phyloP scores from a whole-genome alignment of 768 basidiomycete genomes.

The Scleroderma citrinum region DNA sequence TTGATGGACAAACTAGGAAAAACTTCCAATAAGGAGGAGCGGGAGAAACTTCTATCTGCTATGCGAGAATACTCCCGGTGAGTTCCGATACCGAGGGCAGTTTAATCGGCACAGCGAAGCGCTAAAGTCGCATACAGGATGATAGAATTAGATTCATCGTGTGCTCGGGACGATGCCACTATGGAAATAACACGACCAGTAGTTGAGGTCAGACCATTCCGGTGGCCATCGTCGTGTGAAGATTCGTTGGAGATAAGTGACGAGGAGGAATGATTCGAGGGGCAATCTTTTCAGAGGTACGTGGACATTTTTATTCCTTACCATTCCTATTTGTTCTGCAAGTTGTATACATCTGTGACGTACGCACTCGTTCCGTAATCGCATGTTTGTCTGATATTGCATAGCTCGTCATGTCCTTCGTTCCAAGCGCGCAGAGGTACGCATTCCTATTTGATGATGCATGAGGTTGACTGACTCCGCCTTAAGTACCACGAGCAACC shows the following conservation, averaged over 20 bases:
- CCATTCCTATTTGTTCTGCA: not conserved
- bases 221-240: conserved; percentile 43
- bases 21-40: conserved; percentile 48
- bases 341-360: not conserved
- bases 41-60: conserved; percentile 36
- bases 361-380: not conserved
- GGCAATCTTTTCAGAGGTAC: conserved; percentile 2
- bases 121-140: conserved; percentile 5
- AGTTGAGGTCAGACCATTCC: conserved; percentile 1
- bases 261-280: conserved; percentile 36
- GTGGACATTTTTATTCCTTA: not conserved
- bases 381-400: conserved; percentile 1
- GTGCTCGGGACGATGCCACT: not conserved
- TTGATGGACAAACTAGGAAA: conserved; percentile 43
- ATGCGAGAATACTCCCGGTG: conserved; percentile 52
- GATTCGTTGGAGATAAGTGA: conserved; percentile 44
- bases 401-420: not conserved
- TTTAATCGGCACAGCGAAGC: not conserved
- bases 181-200: not conserved
- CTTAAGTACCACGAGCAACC: too few species aligned
- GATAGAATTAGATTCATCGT: conserved; percentile 6
- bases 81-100: conserved; percentile 22
- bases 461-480: not conserved
- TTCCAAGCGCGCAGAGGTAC: not conserved
- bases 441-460: not conserved